Evolutionary conservation across 768 basidiomycete genomes (phyloP).

Genomic region (Tulasnella sp.): DNA sequence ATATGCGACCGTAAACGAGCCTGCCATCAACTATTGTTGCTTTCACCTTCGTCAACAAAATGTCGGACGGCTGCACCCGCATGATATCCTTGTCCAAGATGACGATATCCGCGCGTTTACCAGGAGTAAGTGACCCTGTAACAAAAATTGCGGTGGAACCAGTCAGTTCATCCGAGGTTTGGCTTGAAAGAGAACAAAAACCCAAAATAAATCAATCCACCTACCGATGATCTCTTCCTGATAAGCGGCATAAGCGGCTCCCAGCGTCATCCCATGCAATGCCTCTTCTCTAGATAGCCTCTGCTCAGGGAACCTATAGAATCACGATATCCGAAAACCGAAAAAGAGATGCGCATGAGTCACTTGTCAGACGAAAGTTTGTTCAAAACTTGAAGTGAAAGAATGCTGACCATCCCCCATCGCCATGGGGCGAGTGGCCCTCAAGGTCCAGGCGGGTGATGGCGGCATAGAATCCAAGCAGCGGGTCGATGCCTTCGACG

Average conservation of each 20-base stretch:
- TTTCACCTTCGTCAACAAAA: constrained; percentile 51
- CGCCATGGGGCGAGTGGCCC: constrained; percentile 74
- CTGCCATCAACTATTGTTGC: constrained; percentile 70
- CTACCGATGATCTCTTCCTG: constrained; percentile 33
- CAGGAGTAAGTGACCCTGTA: constrained; percentile 58
- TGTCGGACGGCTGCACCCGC: constrained; percentile 46
- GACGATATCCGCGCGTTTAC: constrained; percentile 84
- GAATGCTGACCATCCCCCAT: constrained; percentile 59
- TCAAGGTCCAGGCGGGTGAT: constrained; percentile 56
- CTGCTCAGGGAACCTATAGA: constrained; percentile 66
- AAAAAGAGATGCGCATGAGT: too few species aligned
- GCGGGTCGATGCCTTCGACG: constrained; percentile 79
- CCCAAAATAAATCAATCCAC: too few species aligned
- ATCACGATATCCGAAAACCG: too few species aligned
- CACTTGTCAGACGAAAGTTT: not conserved
- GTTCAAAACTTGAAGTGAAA: too few species aligned
- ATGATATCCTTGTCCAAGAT: constrained; percentile 74
- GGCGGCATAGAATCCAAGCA: constrained; percentile 84
- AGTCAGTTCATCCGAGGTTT: too few species aligned
- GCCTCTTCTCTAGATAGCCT: constrained; percentile 72
- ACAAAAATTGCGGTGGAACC: too few species aligned
- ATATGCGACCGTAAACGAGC: constrained; percentile 45
- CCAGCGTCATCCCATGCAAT: constrained; percentile 69
- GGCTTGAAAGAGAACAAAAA: too few species aligned
- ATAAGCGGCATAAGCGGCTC: constrained; percentile 82